Percentiles rank a stretch among this genome's conserved stretches.
Evolutionary conservation across 2,329 filamentous ascomycete genomes (phyloP).

Genomic region (Immersiporthe knoxdaviesiana): DNA sequence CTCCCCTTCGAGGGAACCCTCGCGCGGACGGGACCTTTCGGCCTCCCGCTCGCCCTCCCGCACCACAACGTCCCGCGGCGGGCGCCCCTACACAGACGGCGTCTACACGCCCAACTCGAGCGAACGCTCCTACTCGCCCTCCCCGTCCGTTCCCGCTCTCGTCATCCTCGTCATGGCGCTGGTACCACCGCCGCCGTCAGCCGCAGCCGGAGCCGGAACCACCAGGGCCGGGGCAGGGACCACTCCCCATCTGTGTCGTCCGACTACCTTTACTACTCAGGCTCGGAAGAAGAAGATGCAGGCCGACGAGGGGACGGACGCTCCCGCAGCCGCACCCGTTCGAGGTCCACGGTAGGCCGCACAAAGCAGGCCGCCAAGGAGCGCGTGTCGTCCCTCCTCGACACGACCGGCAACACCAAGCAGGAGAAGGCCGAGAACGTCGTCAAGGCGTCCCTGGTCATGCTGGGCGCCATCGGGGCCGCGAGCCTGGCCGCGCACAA

Average conservation of each 20-base stretch:
- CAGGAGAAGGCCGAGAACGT: conserved; percentile 32
- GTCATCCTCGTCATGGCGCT: neutral
- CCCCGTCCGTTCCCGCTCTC: conserved; percentile 15
- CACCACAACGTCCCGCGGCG: conserved; percentile 20
- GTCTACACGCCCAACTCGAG: conserved; percentile 30
- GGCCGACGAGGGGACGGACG: neutral
- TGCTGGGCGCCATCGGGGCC: conserved; percentile 44
- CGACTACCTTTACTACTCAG: conserved; percentile 26
- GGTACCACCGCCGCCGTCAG: neutral
- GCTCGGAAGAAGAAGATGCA: conserved; percentile 15
- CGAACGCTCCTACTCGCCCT: conserved; percentile 29
- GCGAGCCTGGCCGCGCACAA: conserved; percentile 43
- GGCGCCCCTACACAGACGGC: conserved; percentile 23
- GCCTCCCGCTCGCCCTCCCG: conserved; percentile 31
- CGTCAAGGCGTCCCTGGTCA: conserved; percentile 42
- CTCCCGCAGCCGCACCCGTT: conserved; percentile 29
- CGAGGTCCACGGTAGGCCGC: conserved; percentile 14
- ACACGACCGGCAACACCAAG: conserved; percentile 16
- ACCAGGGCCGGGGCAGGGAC: conserved; percentile 1
- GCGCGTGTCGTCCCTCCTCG: conserved; percentile 18
- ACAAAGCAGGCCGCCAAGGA: neutral
- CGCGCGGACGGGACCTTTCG: conserved; percentile 26
- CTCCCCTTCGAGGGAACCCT: conserved; percentile 31
- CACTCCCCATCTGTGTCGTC: conserved; percentile 19
- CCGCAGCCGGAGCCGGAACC: conserved; percentile 7